phyloP scores from a whole-genome alignment of 2,329 filamentous ascomycete genomes.

The Exophiala mesophila region DNA sequence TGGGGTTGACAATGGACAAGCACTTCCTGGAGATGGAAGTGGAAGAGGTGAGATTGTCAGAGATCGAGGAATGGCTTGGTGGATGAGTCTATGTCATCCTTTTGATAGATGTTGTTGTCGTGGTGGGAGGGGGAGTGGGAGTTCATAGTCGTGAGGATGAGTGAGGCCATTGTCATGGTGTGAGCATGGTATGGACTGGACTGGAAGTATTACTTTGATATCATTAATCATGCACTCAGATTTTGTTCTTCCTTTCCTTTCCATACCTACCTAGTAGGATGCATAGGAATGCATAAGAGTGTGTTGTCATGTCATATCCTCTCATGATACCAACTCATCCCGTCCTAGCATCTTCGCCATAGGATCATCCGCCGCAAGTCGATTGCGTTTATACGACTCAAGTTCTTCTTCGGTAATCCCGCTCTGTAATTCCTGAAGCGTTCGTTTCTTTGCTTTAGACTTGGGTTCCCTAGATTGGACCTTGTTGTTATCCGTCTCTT shows the following conservation, averaged over 20 bases:
- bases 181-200: too few relatives aligned
- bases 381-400: slow-evolving; percentile 76
- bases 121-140: not conserved
- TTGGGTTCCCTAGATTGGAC: not conserved
- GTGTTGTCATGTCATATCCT: too few relatives aligned
- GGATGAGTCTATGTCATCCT: not conserved
- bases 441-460: slow-evolving; percentile 58
- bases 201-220: too few relatives aligned
- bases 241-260: not conserved
- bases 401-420: slow-evolving; percentile 78
- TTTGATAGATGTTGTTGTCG: not conserved
- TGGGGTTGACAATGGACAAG: too few relatives aligned
- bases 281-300: too few relatives aligned
- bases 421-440: slow-evolving; percentile 70
- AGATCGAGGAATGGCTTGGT: not conserved
- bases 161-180: too few relatives aligned
- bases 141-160: too few relatives aligned
- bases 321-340: slow-evolving; percentile 16
- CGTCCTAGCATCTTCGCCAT: slow-evolving; percentile 61
- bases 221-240: too few relatives aligned
- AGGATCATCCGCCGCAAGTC: slow-evolving; percentile 70
- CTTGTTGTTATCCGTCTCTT: slow-evolving; percentile 19
- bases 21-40: too few relatives aligned
- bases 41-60: not conserved
- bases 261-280: not conserved